phyloP scores from a whole-genome alignment of 2,329 filamentous ascomycete species.

The Fusarium sp. region DNA sequence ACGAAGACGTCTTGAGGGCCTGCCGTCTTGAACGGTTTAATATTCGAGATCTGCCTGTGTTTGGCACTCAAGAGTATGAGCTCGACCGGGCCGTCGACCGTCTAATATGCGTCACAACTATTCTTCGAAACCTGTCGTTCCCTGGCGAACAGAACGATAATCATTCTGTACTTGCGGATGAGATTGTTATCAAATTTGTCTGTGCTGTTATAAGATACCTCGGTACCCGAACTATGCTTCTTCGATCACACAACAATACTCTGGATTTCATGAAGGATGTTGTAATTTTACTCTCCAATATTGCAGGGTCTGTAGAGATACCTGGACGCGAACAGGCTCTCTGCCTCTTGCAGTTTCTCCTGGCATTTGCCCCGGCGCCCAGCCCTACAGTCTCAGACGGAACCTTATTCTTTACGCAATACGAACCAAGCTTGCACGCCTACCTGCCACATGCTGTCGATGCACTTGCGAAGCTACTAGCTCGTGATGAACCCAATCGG shows the following conservation, averaged over 20 bases:
- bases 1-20: slow-evolving; percentile 87
- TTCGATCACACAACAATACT: slow-evolving; percentile 84
- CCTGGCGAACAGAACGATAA: slow-evolving; percentile 70
- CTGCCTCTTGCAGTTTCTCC: slow-evolving; percentile 85
- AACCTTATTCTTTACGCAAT: slow-evolving; percentile 79
- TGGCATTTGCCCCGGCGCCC: slow-evolving; percentile 88
- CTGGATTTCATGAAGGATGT: slow-evolving; percentile 98
- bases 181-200: slow-evolving; percentile 82
- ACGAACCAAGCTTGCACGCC: slow-evolving; percentile 82
- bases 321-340: slow-evolving; percentile 88
- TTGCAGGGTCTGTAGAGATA: slow-evolving; percentile 81
- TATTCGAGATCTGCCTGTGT: slow-evolving; percentile 76
- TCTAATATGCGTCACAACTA: slow-evolving; percentile 89
- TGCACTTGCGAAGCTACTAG: slow-evolving; percentile 88
- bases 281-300: slow-evolving; percentile 88
- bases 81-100: slow-evolving; percentile 88
- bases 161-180: slow-evolving; percentile 77
- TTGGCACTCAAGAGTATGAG: slow-evolving; percentile 82
- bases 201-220: slow-evolving; percentile 86
- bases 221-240: slow-evolving; percentile 86
- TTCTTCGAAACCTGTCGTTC: slow-evolving; percentile 93
- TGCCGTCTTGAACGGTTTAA: slow-evolving; percentile 78
- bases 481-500: slow-evolving; percentile 92
- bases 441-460: slow-evolving; percentile 93
- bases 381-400: slow-evolving; percentile 67